Base-by-base conservation (phyloP, 371 early-diverging fungal genomes). In the Massospora cicadina region DNA sequence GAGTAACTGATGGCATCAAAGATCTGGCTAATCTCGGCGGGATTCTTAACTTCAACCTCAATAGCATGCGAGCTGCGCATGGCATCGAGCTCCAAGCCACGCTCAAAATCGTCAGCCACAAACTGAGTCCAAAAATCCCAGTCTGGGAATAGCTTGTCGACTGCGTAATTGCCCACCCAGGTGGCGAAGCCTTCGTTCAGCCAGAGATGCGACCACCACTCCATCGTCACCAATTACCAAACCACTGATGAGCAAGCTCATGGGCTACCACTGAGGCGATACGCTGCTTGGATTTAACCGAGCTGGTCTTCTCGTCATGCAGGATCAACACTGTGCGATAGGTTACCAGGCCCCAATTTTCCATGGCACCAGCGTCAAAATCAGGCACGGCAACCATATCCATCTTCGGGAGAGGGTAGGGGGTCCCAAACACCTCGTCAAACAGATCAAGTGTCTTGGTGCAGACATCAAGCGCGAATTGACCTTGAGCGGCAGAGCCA, bases 121-220 rank as follows among this genome's bases (percentile, higher is more conserved):
- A 92, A 95, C 68, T 73, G 67, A 17, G 80, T 83, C 87, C 89
- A 91, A 28, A 85, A 71, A 58, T 85, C 76, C 88, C 89, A 89
- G 58, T 74, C 81, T 2, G 89, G 89, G 71, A 83, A 87, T 29
- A 92, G 66, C 61, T 86, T 74, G 67, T 89, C 85, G 29, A 85
- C 80, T 26, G 89, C 91, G 67, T 89, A 76, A 71, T 81, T 81
- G 17, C 91, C 93, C 17, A 92, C 87, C 79, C 89, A 93, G 0
- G 95, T 94, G 13, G 95, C 98, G 76, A 95, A 98, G 23, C 96
- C 96, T 76, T 98, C 98, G 76, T 95, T 95, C 43, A 98, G 81
- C 93, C 95, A 97, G 33, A 97, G 79, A 67, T 93, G 88, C 65
- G 79, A 78, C 96, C 94, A 95, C 74, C 75, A 77, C 29, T 74